Base-by-base conservation (phyloP, 2,329 filamentous ascomycete species). In the Fusarium chlamydosporum region DNA sequence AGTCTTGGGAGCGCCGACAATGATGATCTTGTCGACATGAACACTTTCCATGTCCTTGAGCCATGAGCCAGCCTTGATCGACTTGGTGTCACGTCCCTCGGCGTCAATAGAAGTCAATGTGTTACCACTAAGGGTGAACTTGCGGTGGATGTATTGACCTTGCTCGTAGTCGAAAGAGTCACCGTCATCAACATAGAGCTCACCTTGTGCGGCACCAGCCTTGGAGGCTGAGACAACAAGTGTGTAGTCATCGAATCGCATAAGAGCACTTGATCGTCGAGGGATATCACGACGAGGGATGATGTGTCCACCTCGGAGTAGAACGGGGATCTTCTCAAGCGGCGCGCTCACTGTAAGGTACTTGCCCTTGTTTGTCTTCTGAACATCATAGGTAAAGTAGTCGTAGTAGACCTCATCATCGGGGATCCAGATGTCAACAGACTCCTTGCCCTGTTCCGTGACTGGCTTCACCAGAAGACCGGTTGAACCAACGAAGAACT, bases 181-280 rank as follows among this genome's bases (percentile, higher is more conserved):
- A 47, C 96, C 96, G 71, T 99, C 96, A 76, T 99, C 96, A 31
- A 93, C 84, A 76, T 99, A 99, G 9, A 99, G 82, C 48, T 92
- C 90, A 29, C 96, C 96, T 47, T 91, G 87, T 0, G 95, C 93
- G 7, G 75, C 58, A 20, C 81, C 84, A 48, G 70, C 65, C 73
- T 90, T 88, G 54, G 91, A 89, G 33, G 96, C 83, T 2, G 77
- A 69, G 4, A 98, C 84, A 3, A 99, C 90, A 2, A 99, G 87
- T 0, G 96, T 99, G 82, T 97, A 97, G 40, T 96, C 94, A 78
- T 99, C 96, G 79, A 90, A 97, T 74, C 89, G 91, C 96, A 98
- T 98, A 45, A 97, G 84, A 20, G 92, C 90, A 60, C 89, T 92
- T 60, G 93, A 97, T 63, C 95, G 89, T 57, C 96, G 89, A 6